Evolutionary conservation across 192 early-diverging fungal species (phyloP).

Genomic region (Rhizoclosmatium globosum): DNA sequence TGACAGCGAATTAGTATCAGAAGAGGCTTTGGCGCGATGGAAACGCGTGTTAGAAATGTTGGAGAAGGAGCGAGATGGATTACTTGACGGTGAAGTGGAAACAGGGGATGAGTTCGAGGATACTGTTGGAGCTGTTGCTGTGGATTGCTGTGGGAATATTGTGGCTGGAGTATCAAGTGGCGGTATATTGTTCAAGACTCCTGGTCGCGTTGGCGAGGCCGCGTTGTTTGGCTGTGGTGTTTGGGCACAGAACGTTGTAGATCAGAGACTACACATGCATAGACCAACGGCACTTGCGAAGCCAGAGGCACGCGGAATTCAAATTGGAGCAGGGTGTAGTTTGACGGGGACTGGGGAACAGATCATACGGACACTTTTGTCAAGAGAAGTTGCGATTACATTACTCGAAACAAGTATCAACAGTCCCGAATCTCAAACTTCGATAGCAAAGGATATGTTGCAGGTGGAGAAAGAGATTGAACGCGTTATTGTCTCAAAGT

Average conservation of each 20-base stretch:
- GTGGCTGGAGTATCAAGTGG: conserved; percentile 85
- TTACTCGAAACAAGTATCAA: conserved; percentile 1
- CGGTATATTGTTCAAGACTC: conserved; percentile 80
- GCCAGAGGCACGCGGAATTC: no score
- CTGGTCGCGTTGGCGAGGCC: conserved; percentile 88
- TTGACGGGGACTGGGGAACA: conserved; percentile 83
- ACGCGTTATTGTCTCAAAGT: background rate
- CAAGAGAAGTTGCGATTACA: conserved; percentile 57
- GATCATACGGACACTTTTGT: conserved; percentile 78
- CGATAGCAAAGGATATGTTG: background rate
- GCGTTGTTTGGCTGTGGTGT: conserved; percentile 84
- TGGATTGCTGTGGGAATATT: conserved; percentile 70
- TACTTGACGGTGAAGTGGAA: conserved; percentile 31
- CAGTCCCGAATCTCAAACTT: conserved; percentile 29
- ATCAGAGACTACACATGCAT: background rate
- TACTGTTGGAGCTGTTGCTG: conserved; percentile 89
- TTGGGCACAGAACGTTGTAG: conserved; percentile 69
- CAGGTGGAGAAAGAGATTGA: background rate
- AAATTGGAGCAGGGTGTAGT: conserved; percentile 68
- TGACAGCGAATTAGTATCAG: background rate
- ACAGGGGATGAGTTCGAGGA: conserved; percentile 53
- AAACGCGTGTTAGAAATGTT: background rate
- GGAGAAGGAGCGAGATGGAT: background rate
- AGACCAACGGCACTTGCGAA: background rate
- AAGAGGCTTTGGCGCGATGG: background rate